A percentile compares a stretch with the other conserved stretches of the same genome.
phyloP scores from a whole-genome alignment of 306 rosid species.

The Mimosa pudica region DNA sequence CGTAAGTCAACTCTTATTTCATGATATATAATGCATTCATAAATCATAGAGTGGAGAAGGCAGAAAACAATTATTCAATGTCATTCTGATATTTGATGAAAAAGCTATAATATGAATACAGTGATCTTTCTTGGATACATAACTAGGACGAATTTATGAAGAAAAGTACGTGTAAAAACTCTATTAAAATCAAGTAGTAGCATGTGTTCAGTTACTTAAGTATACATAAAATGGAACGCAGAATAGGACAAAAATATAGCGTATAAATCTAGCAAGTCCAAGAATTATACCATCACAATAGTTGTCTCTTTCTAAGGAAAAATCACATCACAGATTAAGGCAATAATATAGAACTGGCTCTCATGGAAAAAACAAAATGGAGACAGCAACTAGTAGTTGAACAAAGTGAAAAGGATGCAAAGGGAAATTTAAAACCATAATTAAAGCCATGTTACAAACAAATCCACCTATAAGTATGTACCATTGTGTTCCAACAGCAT shows the following conservation, averaged over 20 bases:
- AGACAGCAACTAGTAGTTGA: background rate
- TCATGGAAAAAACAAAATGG: background rate
- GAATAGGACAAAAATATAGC: background rate
- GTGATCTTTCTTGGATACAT: too few species aligned
- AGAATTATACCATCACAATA: background rate
- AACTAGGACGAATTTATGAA: too few species aligned
- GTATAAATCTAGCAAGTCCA: background rate
- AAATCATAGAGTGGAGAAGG: too few species aligned
- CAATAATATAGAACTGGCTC: background rate
- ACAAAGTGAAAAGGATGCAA: background rate
- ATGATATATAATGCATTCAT: too few species aligned
- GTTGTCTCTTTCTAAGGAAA: background rate
- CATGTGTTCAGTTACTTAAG: background rate
- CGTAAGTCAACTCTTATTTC: too few species aligned
- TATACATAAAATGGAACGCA: background rate
- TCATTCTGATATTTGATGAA: too few species aligned
- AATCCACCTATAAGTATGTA: background rate
- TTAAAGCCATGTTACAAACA: background rate
- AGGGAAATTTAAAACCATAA: background rate
- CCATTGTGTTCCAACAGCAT: background rate
- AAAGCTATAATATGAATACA: too few species aligned
- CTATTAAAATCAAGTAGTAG: background rate
- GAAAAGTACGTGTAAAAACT: background rate
- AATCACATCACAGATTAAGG: background rate
- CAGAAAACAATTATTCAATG: too few species aligned